A percentile compares a stretch with the other conserved stretches of the same genome.
These are phyloP conservation scores for Henningerozyma blattae DNA, from an alignment of 805 yeast genomes.

Conservation along the genomic window DNA sequence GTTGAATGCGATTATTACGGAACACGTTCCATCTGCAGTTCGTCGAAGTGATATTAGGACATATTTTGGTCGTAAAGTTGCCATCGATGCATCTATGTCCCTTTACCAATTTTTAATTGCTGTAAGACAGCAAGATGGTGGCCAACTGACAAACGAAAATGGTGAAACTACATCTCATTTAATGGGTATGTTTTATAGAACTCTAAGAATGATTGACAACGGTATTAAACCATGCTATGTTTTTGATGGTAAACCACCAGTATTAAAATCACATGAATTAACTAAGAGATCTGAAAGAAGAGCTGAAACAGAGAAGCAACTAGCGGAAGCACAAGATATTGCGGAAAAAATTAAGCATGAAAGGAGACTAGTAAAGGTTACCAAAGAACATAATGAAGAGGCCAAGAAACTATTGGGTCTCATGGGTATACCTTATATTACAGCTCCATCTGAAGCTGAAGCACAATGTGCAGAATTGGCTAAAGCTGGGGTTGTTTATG, in stretches of 20 bases:
- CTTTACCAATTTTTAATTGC: conserved; percentile 92
- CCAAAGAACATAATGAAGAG: conserved; percentile 86
- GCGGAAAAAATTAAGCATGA: conserved; percentile 61
- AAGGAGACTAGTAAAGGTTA: conserved; percentile 79
- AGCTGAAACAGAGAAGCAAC: conserved; percentile 69
- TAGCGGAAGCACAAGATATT: conserved; percentile 65
- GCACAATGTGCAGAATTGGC: conserved; percentile 96
- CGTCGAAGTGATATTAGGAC: conserved; percentile 71
- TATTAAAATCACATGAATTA: conserved; percentile 82
- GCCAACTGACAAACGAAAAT: conserved; percentile 69
- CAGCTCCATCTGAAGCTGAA: conserved; percentile 97
- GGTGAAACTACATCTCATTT: conserved; percentile 93
- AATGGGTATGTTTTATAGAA: conserved; percentile 93
- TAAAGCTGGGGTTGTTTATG: conserved; percentile 80
- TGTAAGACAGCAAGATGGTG: conserved; percentile 96
- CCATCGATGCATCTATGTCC: conserved; percentile 93
- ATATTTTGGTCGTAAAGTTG: conserved; percentile 90
- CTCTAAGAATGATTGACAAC: conserved; percentile 76
- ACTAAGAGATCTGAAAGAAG: conserved; percentile 72
- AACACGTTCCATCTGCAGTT: conserved; percentile 79
- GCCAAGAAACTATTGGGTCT: conserved; percentile 68
- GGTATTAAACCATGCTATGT: conserved; percentile 97
- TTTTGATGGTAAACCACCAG: conserved; percentile 97
- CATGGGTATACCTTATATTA: conserved; percentile 93
- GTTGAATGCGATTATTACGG: conserved; percentile 73